Evolutionary conservation across 2,329 filamentous ascomycete genomes (phyloP).

Genomic region (Ophiostoma perfectum): DNA sequence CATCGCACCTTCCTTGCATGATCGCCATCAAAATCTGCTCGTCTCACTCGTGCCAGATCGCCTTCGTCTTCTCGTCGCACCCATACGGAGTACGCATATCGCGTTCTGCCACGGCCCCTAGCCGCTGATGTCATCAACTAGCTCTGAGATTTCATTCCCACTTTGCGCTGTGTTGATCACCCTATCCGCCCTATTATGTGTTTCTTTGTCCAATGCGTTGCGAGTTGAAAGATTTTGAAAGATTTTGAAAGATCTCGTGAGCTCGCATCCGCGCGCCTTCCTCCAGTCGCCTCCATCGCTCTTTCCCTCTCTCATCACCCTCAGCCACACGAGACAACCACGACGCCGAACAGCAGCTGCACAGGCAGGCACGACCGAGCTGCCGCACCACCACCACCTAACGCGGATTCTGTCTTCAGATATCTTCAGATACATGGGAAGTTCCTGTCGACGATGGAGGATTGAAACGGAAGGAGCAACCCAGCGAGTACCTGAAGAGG

Average conservation of each 20-base stretch:
- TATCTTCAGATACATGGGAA: background rate
- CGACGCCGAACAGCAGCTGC: background rate
- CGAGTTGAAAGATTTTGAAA: too few relatives aligned
- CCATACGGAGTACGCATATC: background rate
- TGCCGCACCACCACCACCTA: background rate
- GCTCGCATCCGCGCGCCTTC: background rate
- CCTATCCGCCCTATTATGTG: background rate
- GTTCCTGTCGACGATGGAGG: background rate
- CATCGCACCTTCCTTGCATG: conserved; percentile 8
- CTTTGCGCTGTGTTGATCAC: background rate
- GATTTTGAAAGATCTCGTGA: background rate
- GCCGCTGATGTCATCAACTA: conserved; percentile 2
- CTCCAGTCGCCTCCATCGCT: background rate
- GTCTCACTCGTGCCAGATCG: background rate
- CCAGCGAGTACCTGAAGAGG: background rate
- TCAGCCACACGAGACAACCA: background rate
- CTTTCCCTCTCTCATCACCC: background rate
- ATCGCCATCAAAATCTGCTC: background rate
- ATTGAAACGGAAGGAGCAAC: background rate
- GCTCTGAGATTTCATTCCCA: background rate
- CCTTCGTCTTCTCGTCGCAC: background rate
- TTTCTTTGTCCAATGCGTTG: too few relatives aligned
- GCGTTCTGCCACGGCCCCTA: conserved; percentile 8
- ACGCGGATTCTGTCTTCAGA: background rate
- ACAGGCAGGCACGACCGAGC: background rate